Conservation (phyloP, 495 filamentous ascomycete genomes). For the Parathielavia appendiculata region DNA sequence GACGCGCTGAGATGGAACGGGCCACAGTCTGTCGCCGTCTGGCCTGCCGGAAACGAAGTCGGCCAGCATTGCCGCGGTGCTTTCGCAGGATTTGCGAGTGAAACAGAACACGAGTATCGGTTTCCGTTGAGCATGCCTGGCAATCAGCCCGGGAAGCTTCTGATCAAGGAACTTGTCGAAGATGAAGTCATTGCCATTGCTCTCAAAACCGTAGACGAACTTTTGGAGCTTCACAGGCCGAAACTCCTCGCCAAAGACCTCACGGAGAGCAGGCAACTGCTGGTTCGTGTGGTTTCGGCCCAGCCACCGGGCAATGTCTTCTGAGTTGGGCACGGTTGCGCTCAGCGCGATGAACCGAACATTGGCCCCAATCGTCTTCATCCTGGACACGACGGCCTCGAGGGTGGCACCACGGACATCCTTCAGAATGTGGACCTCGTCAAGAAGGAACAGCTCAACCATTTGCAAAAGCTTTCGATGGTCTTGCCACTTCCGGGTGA, state of each 20-base stretch:
- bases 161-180: constrained; percentile 76
- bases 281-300: constrained; percentile 65
- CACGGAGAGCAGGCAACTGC: constrained; percentile 62
- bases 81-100: constrained; percentile 70
- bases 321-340: constrained; percentile 88
- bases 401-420: constrained; percentile 84
- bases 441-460: constrained; percentile 87
- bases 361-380: constrained; percentile 85
- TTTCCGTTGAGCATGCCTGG: constrained; percentile 69
- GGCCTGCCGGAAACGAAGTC: constrained; percentile 57
- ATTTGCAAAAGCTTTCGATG: constrained; percentile 77
- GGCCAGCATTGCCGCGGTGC: constrained; percentile 69
- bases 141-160: constrained; percentile 71
- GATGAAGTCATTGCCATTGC: constrained; percentile 68
- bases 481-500: constrained; percentile 94
- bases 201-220: constrained; percentile 70
- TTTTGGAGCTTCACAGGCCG: constrained; percentile 84
- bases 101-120: constrained; percentile 93
- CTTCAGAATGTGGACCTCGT: constrained; percentile 94
- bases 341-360: constrained; percentile 89
- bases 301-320: constrained; percentile 89
- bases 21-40: constrained; percentile 61
- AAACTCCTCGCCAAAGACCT: constrained; percentile 88
- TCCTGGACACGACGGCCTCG: constrained; percentile 93
- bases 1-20: constrained; percentile 51